Evolutionary conservation across 345 rosid species (phyloP).

Genomic region (Triadica sebifera): DNA sequence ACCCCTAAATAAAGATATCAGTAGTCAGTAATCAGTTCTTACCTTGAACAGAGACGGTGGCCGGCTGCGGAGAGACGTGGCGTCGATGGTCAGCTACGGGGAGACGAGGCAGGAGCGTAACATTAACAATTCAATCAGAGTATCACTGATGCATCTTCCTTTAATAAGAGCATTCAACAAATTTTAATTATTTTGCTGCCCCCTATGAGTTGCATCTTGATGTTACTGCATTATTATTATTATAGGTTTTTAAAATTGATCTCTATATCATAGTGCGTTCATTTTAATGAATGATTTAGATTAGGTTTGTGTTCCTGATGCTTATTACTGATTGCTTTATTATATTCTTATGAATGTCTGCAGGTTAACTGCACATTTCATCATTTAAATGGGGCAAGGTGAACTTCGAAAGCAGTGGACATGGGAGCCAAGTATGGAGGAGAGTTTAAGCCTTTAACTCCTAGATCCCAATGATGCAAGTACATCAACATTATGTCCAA

Average conservation of each 20-base stretch:
- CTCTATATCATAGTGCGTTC: no score
- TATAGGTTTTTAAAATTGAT: no score
- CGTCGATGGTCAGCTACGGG: no score
- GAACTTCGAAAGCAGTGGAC: slow-evolving; percentile 77
- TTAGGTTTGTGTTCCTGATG: neutral
- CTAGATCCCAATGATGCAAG: no score
- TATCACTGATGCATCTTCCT: slow-evolving; percentile 64
- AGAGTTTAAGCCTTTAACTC: no score
- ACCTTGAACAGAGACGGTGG: no score
- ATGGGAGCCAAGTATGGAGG: slow-evolving; percentile 90
- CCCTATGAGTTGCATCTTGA: slow-evolving; percentile 8
- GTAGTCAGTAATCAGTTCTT: no score
- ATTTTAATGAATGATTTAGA: slow-evolving; percentile 1
- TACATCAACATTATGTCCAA: no score
- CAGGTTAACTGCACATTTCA: slow-evolving; percentile 78
- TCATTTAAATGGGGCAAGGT: slow-evolving; percentile 59
- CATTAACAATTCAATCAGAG: slow-evolving; percentile 73
- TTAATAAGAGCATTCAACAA: slow-evolving; percentile 73
- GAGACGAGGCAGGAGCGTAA: no score
- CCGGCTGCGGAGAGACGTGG: no score
- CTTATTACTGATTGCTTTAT: neutral
- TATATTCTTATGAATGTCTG: slow-evolving; percentile 18
- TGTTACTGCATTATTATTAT: no score
- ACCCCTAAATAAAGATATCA: no score
- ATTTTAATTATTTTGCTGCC: slow-evolving; percentile 35